Evolutionary conservation across 2,329 filamentous ascomycete genomes (phyloP), one percentile per base, ranked within the genome.

Genomic region (Emergomyces africanus): DNA sequence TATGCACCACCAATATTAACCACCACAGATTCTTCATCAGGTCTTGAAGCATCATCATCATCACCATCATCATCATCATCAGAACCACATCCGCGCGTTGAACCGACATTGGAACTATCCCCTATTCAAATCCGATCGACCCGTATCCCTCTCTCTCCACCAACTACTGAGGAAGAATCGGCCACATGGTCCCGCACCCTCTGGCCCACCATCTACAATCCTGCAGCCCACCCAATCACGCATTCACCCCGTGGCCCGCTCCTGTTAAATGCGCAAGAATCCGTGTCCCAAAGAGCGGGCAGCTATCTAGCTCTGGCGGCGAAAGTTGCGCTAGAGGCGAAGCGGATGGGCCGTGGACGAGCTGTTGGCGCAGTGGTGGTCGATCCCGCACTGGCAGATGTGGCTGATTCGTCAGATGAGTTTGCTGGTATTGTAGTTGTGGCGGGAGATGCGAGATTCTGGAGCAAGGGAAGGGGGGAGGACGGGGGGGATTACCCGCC

Each of bases 141-240:
- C 10, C 65, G 62, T n/a, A 70, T 78, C 49, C 74, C 75, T 0
- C 66, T 74, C 12, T 67, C 73, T 37, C 73, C 76, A 1, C 75
- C 76, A 3, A 65, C 74, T 51, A 74, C 68, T 37, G 49, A 63
- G 1, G 60, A 64, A n/a, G 74, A 77, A 66, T 73, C 76, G n/a
- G 66, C 72, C 28, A 64, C 66, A 59, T 77, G 75, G 75, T 69
- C 71, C 9, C 68, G 69, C 25, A 70, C 63, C 14, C 65, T 74
- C 49, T 78, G 76, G 76, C 75, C 75, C 0, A 71, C 74, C 37
- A 66, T 69, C 12, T 78, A 70, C 66, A 78, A 78, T 62, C 73
- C 75, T 23, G 72, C 76, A 5, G 71, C 75, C 8, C 73, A 75
- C 9, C 68, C 73, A n/a, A 66, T 72, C 35, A 70, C 71, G 53